phyloP scores from a whole-genome alignment of 805 yeast genomes.

The Wickerhamomyces bovis region DNA sequence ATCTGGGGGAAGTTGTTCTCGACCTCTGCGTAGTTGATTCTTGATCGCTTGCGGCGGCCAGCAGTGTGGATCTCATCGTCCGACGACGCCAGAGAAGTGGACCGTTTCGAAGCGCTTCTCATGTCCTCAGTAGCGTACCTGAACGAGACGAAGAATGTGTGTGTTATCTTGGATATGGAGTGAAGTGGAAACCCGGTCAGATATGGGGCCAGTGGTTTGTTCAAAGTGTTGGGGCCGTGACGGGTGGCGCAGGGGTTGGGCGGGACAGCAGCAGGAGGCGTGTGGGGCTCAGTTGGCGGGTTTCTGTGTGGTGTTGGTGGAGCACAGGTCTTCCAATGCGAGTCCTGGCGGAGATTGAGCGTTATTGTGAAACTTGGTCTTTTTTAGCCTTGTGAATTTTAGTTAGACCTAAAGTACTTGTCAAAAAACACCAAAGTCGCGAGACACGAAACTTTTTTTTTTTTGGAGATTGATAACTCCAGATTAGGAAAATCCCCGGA shows the following conservation, averaged over 20 bases:
- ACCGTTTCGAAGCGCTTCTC: conserved; percentile 5
- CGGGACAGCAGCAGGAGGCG: neutral
- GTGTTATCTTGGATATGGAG: conserved; percentile 6
- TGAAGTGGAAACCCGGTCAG: neutral
- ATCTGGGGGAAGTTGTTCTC: conserved; percentile 27
- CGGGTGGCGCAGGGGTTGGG: neutral
- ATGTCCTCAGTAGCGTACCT: conserved; percentile 7
- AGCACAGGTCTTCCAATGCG: neutral
- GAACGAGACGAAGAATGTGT: conserved; percentile 8
- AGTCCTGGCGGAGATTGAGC: neutral
- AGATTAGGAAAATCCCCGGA: neutral
- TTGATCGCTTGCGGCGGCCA: conserved; percentile 26
- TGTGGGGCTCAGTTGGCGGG: neutral
- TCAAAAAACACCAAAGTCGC: neutral
- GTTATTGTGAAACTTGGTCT: too few species aligned
- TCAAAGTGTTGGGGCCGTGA: neutral
- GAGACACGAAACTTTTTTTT: neutral
- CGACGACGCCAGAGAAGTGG: neutral
- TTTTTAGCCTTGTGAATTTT: too few species aligned
- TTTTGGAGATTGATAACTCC: neutral
- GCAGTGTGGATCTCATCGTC: conserved; percentile 24
- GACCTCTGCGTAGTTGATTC: conserved; percentile 30
- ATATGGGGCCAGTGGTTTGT: neutral
- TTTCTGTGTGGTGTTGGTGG: neutral
- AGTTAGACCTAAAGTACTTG: too few species aligned